Percentiles rank a stretch among this genome's conserved stretches.
These are phyloP conservation scores for Penicillium frequentans DNA, from an alignment of 2,329 filamentous ascomycete genomes.

Conservation along the genomic window DNA sequence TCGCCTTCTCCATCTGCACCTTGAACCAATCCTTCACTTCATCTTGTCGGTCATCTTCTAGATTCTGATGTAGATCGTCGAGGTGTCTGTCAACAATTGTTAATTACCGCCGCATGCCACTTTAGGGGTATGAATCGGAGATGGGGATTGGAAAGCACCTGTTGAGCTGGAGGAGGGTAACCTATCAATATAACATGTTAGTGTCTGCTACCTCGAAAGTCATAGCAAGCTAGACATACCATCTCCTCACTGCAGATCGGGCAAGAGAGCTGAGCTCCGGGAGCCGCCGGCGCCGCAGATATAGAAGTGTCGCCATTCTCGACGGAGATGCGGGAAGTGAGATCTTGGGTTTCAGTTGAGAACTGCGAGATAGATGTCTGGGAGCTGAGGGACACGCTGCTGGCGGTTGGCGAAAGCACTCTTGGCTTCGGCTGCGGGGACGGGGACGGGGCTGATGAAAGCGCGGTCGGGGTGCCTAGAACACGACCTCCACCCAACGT, in stretches of 20 bases:
- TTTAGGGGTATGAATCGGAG: neutral
- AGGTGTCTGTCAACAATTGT: constrained; percentile 59
- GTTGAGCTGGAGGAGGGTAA: constrained; percentile 91
- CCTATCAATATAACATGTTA: constrained; percentile 47
- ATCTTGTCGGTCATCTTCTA: constrained; percentile 84
- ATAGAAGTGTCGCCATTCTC: constrained; percentile 56
- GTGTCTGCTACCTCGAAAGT: neutral
- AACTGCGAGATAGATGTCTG: constrained; percentile 71
- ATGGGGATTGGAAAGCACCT: constrained; percentile 49
- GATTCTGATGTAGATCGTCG: constrained; percentile 86
- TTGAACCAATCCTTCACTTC: constrained; percentile 98
- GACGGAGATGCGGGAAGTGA: constrained; percentile 77
- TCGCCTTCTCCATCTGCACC: constrained; percentile 89
- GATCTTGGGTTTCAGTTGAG: constrained; percentile 72
- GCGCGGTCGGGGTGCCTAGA: constrained; percentile 79
- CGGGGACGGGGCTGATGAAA: constrained; percentile 59
- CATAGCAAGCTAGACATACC: constrained; percentile 54
- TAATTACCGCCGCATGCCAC: constrained; percentile 14
- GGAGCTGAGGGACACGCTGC: constrained; percentile 76
- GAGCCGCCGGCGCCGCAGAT: constrained; percentile 52
- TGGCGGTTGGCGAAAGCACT: constrained; percentile 64
- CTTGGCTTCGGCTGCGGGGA: constrained; percentile 43
- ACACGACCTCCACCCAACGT: constrained; percentile 91
- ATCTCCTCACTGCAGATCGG: constrained; percentile 99
- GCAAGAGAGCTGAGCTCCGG: constrained; percentile 73